phyloP scores from a whole-genome alignment of 208 protist species.

The Naegleria lovaniensis region DNA sequence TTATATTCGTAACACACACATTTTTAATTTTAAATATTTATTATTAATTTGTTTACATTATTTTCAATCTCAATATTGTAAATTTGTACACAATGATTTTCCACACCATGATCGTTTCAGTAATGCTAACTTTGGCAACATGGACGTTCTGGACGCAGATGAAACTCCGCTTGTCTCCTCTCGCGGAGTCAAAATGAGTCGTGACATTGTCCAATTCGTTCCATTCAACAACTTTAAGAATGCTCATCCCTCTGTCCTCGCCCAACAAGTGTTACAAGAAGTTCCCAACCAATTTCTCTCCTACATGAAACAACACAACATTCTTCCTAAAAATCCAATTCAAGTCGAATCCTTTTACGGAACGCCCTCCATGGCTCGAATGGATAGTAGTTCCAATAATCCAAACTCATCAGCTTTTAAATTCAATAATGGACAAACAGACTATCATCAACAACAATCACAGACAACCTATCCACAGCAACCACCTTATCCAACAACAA shows the following conservation, averaged over 20 bases:
- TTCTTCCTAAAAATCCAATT: not conserved
- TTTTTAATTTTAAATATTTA: too few relatives aligned
- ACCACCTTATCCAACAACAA: not conserved
- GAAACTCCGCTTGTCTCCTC: slow-evolving; percentile 46
- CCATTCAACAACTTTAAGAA: slow-evolving; percentile 51
- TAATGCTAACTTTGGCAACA: slow-evolving; percentile 61
- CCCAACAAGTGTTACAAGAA: slow-evolving; percentile 53
- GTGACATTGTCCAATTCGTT: slow-evolving; percentile 66
- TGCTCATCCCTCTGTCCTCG: slow-evolving; percentile 41
- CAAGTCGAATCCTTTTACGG: not conserved
- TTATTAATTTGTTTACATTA: too few relatives aligned
- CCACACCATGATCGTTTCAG: too few relatives aligned
- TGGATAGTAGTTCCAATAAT: not conserved
- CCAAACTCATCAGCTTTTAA: not conserved
- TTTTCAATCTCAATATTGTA: too few relatives aligned
- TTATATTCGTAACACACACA: too few relatives aligned
- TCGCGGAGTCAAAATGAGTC: slow-evolving; percentile 26
- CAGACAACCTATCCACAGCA: too few relatives aligned
- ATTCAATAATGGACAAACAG: not conserved
- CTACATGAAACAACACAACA: slow-evolving; percentile 7
- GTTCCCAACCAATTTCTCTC: slow-evolving; percentile 47
- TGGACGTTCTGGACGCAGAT: slow-evolving; percentile 71
- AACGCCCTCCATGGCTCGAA: not conserved
- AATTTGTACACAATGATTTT: too few relatives aligned
- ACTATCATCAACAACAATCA: not conserved